phyloP scores from a whole-genome alignment of 208 protist genomes.

The Trypanosoma caninum region DNA sequence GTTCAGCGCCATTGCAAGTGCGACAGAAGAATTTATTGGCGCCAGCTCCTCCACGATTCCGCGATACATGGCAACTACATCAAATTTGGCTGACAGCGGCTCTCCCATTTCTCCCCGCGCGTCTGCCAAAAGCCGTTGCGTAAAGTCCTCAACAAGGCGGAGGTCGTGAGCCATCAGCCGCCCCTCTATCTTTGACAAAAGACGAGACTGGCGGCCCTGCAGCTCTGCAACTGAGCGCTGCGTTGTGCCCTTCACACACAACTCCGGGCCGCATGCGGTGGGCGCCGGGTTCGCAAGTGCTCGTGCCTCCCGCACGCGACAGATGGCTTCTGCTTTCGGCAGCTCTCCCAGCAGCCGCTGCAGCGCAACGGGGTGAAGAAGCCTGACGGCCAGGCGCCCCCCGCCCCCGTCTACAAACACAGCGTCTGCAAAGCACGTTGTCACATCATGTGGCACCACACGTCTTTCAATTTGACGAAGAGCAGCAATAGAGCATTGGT shows the following conservation, averaged over 20 bases:
- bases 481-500: conserved; percentile 17
- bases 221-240: conserved; percentile 25
- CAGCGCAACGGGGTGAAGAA: conserved; percentile 28
- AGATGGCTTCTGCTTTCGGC: conserved; percentile 25
- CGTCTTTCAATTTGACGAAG: conserved; percentile 30
- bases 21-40: conserved; percentile 27
- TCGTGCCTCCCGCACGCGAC: conserved; percentile 25
- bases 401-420: conserved; percentile 12
- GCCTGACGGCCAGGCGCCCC: not conserved
- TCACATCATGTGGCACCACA: conserved; percentile 18
- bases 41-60: conserved; percentile 54
- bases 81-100: too few relatives aligned
- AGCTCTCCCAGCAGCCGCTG: conserved; percentile 19
- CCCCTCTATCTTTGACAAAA: conserved; percentile 45
- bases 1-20: conserved; percentile 59
- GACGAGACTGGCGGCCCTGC: conserved; percentile 33
- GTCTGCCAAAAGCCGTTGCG: conserved; percentile 18
- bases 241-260: conserved; percentile 46
- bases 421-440: conserved; percentile 18
- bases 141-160: conserved; percentile 18
- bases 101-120: too few relatives aligned
- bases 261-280: not conserved
- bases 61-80: conserved; percentile 38
- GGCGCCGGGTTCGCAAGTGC: not conserved
- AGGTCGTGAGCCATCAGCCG: conserved; percentile 35